Evolutionary conservation across 2,329 filamentous ascomycete species (phyloP).

Genomic region (Neofusicoccum cordaticola): DNA sequence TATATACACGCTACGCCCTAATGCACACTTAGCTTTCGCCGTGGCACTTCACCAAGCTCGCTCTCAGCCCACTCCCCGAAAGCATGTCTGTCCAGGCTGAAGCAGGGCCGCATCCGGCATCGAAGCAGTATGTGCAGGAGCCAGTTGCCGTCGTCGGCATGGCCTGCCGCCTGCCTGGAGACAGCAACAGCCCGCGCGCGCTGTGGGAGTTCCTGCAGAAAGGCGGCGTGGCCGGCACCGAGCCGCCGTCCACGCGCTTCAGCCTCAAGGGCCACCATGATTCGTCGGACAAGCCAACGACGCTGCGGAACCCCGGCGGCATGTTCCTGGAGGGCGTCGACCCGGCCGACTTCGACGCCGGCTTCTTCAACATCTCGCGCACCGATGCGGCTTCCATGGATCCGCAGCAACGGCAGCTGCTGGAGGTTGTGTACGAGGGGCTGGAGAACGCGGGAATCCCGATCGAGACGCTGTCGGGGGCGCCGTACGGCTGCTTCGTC

Average conservation of each 20-base stretch:
- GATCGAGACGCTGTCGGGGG: conserved; percentile 21
- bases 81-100: background rate
- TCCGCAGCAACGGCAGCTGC: conserved; percentile 27
- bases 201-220: conserved; percentile 25
- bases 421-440: conserved; percentile 36
- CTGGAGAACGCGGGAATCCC: conserved; percentile 37
- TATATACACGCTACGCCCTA: background rate
- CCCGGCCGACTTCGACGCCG: conserved; percentile 33
- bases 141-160: conserved; percentile 21
- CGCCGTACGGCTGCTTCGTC: conserved; percentile 17
- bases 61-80: background rate
- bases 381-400: conserved; percentile 27
- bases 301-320: conserved; percentile 35
- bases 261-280: conserved; percentile 34
- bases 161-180: conserved; percentile 19
- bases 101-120: background rate
- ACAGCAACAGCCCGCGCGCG: background rate
- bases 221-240: conserved; percentile 28
- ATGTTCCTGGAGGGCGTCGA: conserved; percentile 42
- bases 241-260: conserved; percentile 29
- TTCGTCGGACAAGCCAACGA: conserved; percentile 29
- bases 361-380: conserved; percentile 26
- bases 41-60: background rate
- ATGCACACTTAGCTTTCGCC: background rate
- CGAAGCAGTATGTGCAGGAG: conserved; percentile 20